phyloP scores from a whole-genome alignment of 148 eudicot species.

The Nyssa sinensis region DNA sequence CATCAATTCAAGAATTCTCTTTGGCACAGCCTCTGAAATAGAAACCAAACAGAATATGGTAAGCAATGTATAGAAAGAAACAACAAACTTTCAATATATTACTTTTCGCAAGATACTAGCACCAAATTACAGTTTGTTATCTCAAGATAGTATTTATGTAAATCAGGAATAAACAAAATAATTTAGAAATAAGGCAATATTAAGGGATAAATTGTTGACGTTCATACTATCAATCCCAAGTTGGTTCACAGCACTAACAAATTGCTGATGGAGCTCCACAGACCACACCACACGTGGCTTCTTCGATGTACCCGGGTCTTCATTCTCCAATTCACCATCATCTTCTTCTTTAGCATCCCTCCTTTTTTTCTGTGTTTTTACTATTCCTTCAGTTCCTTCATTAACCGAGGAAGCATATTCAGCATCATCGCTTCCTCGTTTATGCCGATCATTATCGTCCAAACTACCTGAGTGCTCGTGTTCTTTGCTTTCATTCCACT shows the following conservation, averaged over 20 bases:
- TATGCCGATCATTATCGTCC: constrained; percentile 40
- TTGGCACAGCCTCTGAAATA: constrained; percentile 39
- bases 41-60: constrained; percentile 7
- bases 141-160: neutral
- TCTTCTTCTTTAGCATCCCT: constrained; percentile 49
- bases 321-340: constrained; percentile 44
- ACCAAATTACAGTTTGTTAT: neutral
- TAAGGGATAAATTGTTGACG: constrained; percentile 16
- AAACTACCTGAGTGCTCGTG: constrained; percentile 37
- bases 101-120: neutral
- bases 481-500: constrained; percentile 40
- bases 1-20: constrained; percentile 59
- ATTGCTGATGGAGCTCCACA: constrained; percentile 66
- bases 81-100: neutral
- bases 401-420: constrained; percentile 46
- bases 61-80: neutral
- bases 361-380: constrained; percentile 36
- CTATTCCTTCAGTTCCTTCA: constrained; percentile 37
- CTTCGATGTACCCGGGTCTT: constrained; percentile 43
- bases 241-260: constrained; percentile 65
- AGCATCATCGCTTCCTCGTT: constrained; percentile 38
- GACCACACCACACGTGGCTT: constrained; percentile 73
- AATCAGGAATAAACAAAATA: neutral
- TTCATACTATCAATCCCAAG: constrained; percentile 60
- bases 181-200: neutral